Base-by-base conservation (phyloP, 192 early-diverging fungal species). In the Mortierella claussenii region DNA sequence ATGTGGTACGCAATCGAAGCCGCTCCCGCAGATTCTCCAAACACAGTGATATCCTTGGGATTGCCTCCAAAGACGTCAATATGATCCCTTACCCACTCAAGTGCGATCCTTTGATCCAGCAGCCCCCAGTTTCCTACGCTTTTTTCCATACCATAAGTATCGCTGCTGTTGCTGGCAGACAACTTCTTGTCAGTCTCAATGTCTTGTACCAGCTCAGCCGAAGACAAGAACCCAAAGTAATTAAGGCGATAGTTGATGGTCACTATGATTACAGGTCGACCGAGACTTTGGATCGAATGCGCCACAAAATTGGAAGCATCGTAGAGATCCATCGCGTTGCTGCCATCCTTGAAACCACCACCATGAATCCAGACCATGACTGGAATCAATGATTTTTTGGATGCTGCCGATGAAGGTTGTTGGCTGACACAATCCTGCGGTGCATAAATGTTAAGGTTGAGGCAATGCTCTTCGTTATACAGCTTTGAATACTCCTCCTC, bases 11-110 rank as follows among this genome's bases (percentile, higher is more conserved):
- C 59, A 40, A 86, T 78, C 33, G 84, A 76, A 12, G 57, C 54
- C 2, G 80, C 85, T 27, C 88, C 88, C 12, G 84, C 80, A n/a
- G 70, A 75, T 58, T 89, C 68, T 9, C 88, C 88, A 57, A 79
- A 83, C 28, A 76, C 65, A 5, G 82, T 86, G 26, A 89, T 62
- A n/a, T 65, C 59, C 36, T 57, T 66, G 3, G 87, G 82, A 57
- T 89, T 80, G 17, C 88, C 88, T 10, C 87, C 87, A 67, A 89
- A 89, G 18, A 55, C 69, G 1, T 21, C 24, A 37, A 89, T 84
- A 55, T 89, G 81, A 40, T 89, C 59, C n/a, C 74, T 60, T 6
- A 89, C 78, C 88, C 88, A 89, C 30, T 80, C 46, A 1, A 89
- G 55, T 0, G 86, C 88, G n/a, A 69, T 45, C 34, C 57, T 48